Percentiles rank a stretch among this genome's conserved stretches.
Evolutionary conservation across 148 eudicot genomes (phyloP).

Genomic region (Rhododendron molle): DNA sequence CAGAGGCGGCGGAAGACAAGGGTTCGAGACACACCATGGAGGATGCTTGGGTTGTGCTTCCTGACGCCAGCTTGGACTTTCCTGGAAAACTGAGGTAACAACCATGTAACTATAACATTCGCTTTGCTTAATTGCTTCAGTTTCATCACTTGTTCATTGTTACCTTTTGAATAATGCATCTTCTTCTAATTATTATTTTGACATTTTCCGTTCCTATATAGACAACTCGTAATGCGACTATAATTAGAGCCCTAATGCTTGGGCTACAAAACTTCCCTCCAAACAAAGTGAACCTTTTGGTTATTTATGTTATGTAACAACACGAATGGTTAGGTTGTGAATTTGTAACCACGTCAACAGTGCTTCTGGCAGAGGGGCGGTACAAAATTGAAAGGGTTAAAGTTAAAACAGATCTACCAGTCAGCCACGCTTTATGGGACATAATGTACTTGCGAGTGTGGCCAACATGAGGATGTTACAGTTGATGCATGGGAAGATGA

Average conservation of each 20-base stretch:
- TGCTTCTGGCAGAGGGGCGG: not conserved
- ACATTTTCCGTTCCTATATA: not conserved
- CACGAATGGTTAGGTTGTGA: not conserved
- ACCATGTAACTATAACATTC: not conserved
- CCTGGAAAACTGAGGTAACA: conserved; percentile 49
- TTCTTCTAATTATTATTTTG: not conserved
- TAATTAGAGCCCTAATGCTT: not conserved
- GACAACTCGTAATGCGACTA: not conserved
- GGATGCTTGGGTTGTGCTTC: conserved; percentile 64
- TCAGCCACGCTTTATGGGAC: not conserved
- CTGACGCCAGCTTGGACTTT: conserved; percentile 32
- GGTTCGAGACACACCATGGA: conserved; percentile 71
- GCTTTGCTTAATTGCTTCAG: not conserved
- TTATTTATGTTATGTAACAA: not conserved
- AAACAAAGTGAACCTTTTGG: not conserved
- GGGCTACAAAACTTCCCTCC: not conserved
- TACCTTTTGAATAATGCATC: not conserved
- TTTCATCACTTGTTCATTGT: not conserved
- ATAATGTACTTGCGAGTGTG: not conserved
- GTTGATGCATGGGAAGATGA: not conserved
- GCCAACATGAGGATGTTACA: not conserved
- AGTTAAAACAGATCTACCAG: not conserved
- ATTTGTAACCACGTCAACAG: not conserved
- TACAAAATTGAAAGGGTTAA: not conserved
- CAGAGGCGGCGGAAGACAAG: conserved; percentile 66